Base-by-base conservation (phyloP, 2,329 filamentous ascomycete species). In the Hypoxylon sp. region DNA sequence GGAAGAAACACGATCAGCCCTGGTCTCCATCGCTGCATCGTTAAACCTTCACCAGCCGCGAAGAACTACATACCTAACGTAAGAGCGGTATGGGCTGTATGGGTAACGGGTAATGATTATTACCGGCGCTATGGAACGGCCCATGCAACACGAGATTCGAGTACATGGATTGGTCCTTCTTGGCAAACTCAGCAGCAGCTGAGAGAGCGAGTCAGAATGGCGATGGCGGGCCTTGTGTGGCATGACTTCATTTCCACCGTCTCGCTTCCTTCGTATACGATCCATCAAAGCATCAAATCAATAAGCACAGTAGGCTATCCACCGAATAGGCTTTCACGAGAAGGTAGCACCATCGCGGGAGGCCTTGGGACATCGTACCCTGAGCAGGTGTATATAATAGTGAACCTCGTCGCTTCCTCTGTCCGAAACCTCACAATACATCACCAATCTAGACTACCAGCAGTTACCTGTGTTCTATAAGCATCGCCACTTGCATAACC, bases 211-310 rank as follows among this genome's bases (percentile, higher is more conserved):
- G 52, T 32, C 45, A 45, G 32, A 36, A 49, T 45, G 22, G 59
- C 55, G 20, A 44, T 53, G 44, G 44, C 49, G 18, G 48, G 42
- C 51, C 42, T 46, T 54, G 51, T 62, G 54, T 68, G 65, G 62
- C 55, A 66, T 63, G 65, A 68, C 62, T 67, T 67, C 64, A 61
- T 63, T 63, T 53, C 58, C 61, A 62, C 51, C 45, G 28, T 62
- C 58, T 64, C 50, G 33, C 36, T 49, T n/a, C n/a, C n/a, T n/a
- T n/a, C n/a, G n/a, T n/a, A n/a, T n/a, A n/a, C n/a, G n/a, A 56
- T 46, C 33, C 18, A 20, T 24, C 26, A 51, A 50, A 30, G 36
- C 8, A 30, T n/a, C n/a, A n/a, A n/a, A n/a, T n/a, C n/a, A n/a
- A n/a, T 59, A 42, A 64, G 54, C 61, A 63, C 26, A 32, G 44